Base-by-base conservation (phyloP, 139 green algal species). In the Zygnema circumcarinatum region DNA sequence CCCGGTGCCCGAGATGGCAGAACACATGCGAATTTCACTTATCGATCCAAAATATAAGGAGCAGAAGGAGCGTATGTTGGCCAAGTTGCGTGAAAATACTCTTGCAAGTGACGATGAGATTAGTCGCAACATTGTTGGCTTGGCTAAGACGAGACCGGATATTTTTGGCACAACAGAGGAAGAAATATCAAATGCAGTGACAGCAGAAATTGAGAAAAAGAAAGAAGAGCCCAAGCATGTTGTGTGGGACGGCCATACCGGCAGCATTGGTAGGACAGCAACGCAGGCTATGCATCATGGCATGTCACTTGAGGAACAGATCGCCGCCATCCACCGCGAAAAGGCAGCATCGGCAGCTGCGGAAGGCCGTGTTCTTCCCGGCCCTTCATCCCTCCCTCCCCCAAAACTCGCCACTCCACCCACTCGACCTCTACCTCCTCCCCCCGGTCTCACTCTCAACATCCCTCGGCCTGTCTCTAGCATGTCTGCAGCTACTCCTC, bases 101-200 rank as follows among this genome's bases (percentile, higher is more conserved):
- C 92, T 95, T 83, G 97, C 97, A 20, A 85, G 67, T 32, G 96
- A 99, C 88, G 96, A 98, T 40, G 97, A 99, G 92, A 98, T 99
- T 87, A 91, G 90, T 0, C 76, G 89, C 85, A 99, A 99, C 92
- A 93, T 99, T 39, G 62, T 96, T 41, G 81, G 84, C 16, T 94
- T 99, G 41, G 95, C 96, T 0, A 76, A 79, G 21, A 97, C 94
- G 33, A 93, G 96, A 1, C 97, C 97, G 1, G 97, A 99, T 86
- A 97, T 99, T 76, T 99, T 99, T 87, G 96, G 95, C 0, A 95
- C 92, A 16, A 96, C 93, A 0, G 92, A 95, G 87, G 94, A 97
- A 88, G 97, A 98, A 92, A 86, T 98, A 1, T 81, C 69, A 52
- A 93, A 88, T 1, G 89, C 94, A 29, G 88, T 95, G 62, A 92